Evolutionary conservation across 1,284 basidiomycete species (phyloP).

Genomic region (Schizopora paradoxa): DNA sequence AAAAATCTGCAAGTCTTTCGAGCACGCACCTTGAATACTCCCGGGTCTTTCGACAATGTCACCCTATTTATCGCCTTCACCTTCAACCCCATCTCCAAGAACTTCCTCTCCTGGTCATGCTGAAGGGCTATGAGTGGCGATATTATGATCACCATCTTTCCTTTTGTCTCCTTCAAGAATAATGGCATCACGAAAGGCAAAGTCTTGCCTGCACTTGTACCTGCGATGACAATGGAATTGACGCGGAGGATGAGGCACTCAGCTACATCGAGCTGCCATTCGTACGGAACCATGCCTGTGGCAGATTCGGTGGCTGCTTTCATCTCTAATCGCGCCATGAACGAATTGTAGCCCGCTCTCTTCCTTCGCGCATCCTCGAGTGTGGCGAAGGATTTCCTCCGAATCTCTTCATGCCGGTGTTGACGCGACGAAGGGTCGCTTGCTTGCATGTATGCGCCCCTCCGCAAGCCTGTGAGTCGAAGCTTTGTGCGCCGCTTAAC

Average conservation of each 20-base stretch:
- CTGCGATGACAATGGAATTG: background rate
- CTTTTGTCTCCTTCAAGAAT: background rate
- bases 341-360: too few relatives aligned
- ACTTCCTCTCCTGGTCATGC: background rate
- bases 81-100: background rate
- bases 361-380: too few relatives aligned
- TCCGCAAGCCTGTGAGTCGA: too few relatives aligned
- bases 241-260: background rate
- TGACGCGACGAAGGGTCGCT: too few relatives aligned
- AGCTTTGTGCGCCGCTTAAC: too few relatives aligned
- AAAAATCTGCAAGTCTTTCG: background rate
- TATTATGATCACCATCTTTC: background rate
- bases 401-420: too few relatives aligned
- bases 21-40: slow-evolving; percentile 22
- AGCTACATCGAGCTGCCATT: background rate
- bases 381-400: too few relatives aligned
- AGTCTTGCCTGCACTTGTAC: background rate
- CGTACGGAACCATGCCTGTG: too few relatives aligned
- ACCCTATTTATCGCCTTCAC: slow-evolving; percentile 31
- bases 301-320: too few relatives aligned
- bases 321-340: too few relatives aligned
- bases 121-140: background rate
- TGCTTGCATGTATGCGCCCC: too few relatives aligned
- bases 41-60: slow-evolving; percentile 22
- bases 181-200: background rate